These are phyloP conservation scores for Rosa chinensis DNA, from an alignment of 306 rosid genomes.

Conservation along the genomic window DNA sequence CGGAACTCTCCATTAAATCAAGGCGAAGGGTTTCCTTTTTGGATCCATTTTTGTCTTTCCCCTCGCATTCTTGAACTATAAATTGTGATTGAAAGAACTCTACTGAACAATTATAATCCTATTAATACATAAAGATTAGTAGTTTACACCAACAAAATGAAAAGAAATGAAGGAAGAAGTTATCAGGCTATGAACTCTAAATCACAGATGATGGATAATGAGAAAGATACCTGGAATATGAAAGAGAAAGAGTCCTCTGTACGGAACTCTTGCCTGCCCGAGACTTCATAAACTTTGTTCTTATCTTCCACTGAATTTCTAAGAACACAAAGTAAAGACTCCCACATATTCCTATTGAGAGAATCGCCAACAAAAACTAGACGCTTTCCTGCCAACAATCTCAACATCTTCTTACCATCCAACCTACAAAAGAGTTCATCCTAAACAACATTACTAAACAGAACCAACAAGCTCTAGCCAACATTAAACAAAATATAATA, in stretches of 20 bases:
- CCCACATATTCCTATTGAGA: slow-evolving; percentile 34
- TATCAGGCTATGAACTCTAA: not conserved
- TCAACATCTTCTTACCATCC: slow-evolving; percentile 21
- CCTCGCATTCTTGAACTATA: slow-evolving; percentile 31
- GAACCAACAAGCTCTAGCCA: not conserved
- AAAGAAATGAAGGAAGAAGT: not conserved
- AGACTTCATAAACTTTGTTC: slow-evolving; percentile 26
- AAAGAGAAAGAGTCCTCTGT: slow-evolving; percentile 28
- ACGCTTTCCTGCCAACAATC: slow-evolving; percentile 24
- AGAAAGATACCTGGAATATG: slow-evolving; percentile 17
- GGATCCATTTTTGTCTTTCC: slow-evolving; percentile 14
- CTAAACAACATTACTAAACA: not conserved
- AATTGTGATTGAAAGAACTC: slow-evolving; percentile 34
- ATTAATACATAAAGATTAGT: not conserved
- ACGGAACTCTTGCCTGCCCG: slow-evolving; percentile 25
- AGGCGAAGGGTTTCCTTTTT: slow-evolving; percentile 32
- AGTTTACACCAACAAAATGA: not conserved
- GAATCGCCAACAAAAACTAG: slow-evolving; percentile 32
- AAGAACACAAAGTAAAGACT: slow-evolving; percentile 27
- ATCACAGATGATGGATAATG: not conserved
- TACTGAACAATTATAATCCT: slow-evolving; percentile 32
- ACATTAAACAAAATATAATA: not conserved
- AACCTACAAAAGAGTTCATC: slow-evolving; percentile 21
- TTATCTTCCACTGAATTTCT: slow-evolving; percentile 19
- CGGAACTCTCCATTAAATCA: slow-evolving; percentile 21